These are phyloP conservation scores for Paramecium biaurelia DNA, from an alignment of 73 alveolate species.

Conservation along the genomic window DNA sequence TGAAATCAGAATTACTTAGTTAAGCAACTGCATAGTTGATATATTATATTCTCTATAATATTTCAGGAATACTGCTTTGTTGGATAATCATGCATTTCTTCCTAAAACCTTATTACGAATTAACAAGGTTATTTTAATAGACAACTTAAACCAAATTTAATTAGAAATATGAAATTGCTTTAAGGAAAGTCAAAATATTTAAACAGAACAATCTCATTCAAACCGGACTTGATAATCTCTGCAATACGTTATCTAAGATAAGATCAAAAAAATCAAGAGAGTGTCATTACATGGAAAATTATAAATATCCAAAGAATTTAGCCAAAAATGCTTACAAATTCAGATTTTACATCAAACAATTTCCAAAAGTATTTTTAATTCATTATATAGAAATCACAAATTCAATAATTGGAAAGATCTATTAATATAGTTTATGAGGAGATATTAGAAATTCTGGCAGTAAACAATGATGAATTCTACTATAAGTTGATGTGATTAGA, in stretches of 20 bases:
- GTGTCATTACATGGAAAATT: not conserved
- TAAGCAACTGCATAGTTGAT: not conserved
- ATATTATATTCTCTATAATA: not conserved
- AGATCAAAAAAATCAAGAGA: not conserved
- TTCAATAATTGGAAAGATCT: not conserved
- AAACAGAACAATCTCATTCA: not conserved
- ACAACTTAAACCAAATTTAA: not conserved
- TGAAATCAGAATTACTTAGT: not conserved
- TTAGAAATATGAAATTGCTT: not conserved
- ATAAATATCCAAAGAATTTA: not conserved
- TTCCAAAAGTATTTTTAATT: not conserved
- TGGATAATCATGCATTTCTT: conserved; percentile 9
- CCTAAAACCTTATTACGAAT: not conserved
- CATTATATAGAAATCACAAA: not conserved
- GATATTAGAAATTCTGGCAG: not conserved
- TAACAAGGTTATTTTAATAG: not conserved
- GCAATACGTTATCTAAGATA: not conserved
- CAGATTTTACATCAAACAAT: not conserved
- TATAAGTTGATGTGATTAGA: not conserved
- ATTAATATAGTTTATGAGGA: not conserved
- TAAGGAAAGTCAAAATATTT: not conserved
- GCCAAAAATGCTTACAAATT: not conserved
- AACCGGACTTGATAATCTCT: conserved; percentile 6
- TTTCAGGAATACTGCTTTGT: not conserved
- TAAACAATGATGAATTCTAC: not conserved